Evolutionary conservation across 805 yeast genomes (phyloP).

Genomic region (Yamadazyma kitorensis): DNA sequence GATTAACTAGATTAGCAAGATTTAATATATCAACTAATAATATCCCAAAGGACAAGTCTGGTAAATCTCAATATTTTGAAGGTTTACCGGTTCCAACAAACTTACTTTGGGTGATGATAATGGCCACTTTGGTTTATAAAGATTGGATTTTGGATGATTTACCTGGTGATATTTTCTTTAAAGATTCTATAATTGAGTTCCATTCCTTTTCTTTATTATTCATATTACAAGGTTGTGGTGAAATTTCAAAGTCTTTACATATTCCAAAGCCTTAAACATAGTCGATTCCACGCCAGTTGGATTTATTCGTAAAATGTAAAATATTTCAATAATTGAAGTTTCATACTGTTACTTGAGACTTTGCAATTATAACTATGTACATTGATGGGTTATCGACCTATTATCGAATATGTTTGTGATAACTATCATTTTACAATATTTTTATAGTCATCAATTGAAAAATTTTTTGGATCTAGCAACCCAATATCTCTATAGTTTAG

Average conservation of each 20-base stretch:
- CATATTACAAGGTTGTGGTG: constrained; percentile 79
- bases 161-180: constrained; percentile 63
- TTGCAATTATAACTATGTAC: no score
- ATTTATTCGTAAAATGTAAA: no score
- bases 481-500: constrained; percentile 27
- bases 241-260: constrained; percentile 86
- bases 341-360: no score
- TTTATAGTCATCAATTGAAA: constrained; percentile 22
- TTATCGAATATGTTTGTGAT: no score
- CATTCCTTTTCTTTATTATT: constrained; percentile 70
- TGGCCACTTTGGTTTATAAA: constrained; percentile 65
- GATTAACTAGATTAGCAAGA: constrained; percentile 89
- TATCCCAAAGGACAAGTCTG: constrained; percentile 83
- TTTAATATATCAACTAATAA: constrained; percentile 92
- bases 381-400: no score
- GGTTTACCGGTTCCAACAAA: constrained; percentile 96
- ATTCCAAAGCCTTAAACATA: constrained; percentile 81
- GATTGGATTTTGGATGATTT: constrained; percentile 48
- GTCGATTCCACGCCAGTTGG: no score
- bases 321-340: no score
- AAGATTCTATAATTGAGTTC: constrained; percentile 61
- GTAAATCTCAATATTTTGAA: constrained; percentile 90
- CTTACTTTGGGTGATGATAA: constrained; percentile 63
- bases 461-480: constrained; percentile 37
- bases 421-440: constrained; percentile 17